Evolutionary conservation across 352 stramenopile species (phyloP).

Genomic region (Pilasporangium apinafurcum): DNA sequence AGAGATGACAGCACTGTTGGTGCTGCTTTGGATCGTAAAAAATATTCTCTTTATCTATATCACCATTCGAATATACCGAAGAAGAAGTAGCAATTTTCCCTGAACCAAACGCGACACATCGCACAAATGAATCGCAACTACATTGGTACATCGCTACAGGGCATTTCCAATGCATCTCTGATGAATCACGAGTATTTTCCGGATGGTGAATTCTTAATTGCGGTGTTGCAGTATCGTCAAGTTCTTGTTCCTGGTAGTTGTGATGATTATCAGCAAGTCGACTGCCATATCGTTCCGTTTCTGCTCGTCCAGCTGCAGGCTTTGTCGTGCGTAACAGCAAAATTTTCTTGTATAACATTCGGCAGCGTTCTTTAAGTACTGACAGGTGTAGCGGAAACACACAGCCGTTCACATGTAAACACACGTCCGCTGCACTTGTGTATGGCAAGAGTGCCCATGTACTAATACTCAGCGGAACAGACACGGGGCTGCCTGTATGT

Average conservation of each 20-base stretch:
- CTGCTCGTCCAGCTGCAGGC: background rate
- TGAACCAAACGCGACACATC: conserved; percentile 1
- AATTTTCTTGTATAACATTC: conserved; percentile 30
- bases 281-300: background rate
- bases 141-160: too few relatives aligned
- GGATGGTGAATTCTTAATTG: too few relatives aligned
- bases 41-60: background rate
- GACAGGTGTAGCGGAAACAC: conserved; percentile 33
- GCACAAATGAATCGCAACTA: too few relatives aligned
- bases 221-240: background rate
- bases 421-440: too few relatives aligned
- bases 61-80: too few relatives aligned
- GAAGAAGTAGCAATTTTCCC: too few relatives aligned
- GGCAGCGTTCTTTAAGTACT: conserved; percentile 25
- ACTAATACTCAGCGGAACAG: too few relatives aligned
- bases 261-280: background rate
- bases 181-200: background rate
- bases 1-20: background rate
- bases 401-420: conserved; percentile 45
- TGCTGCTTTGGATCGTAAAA: background rate
- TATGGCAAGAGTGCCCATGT: too few relatives aligned
- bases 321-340: conserved; percentile 9
- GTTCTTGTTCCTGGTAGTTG: background rate
- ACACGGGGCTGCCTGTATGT: too few relatives aligned
- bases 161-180: background rate